Base-by-base conservation (phyloP, 1,284 basidiomycete genomes). In the Ustilago bromivora region DNA sequence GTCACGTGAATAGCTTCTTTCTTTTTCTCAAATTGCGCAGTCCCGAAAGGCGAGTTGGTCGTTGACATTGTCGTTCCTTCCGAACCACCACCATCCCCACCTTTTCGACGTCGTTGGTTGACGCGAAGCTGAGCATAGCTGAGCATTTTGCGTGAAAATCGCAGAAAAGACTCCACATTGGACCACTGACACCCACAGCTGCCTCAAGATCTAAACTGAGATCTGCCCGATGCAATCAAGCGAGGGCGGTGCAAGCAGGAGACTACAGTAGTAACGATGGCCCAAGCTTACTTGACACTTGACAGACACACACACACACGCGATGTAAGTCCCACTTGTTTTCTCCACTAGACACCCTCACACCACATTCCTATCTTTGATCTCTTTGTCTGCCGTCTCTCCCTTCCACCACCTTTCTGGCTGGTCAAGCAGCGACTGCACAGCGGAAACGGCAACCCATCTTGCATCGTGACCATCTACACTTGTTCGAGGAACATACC, bases 241-340 rank as follows among this genome's bases (percentile, higher is more conserved):
- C 49, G 49, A 51, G 49, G 49, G 49, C 49, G 13, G 49, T 51
- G 49, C 49, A 51, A 12, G 15, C 38, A 47, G 13, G 19, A 36
- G n/a, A 17, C 9, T 17, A 40, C 1, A 49, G 15, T 23, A 8
- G 41, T 31, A n/a, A 36, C 15, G 57, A 59, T 47, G 57, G 57
- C 57, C 57, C 46, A 59, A 59, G 57, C 57, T 19, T 34, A 41
- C 40, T 17, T 47, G 41, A 57, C 28, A 35, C 40, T 17, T 47
- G 41, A 57, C 28, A 35, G 17, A n/a, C 53, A 38, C 53, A 57
- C 55, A 31, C 32, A 36, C 47, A 47, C 49, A 52, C 58, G 34
- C 47, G 58, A 59, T 38, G 31, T 34, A 51, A 23, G 15, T 40
- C 7, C n/a, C 36, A 17, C 23, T 31, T 36, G 15, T 19, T n/a